A percentile compares a stretch with the other conserved stretches of the same genome.
Evolutionary conservation across 306 rosid species (phyloP).

Genomic region (barrel medic (Medicago truncatula)): MtrunA17r5.0-ANR NC_053049.1:40905001-40905500

Average conservation of each 20-base stretch:
- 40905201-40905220: conserved; percentile 85
- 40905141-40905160: conserved; percentile 53
- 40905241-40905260: conserved; percentile 78
- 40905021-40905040: conserved; percentile 81
- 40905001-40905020: conserved; percentile 88
- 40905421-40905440: conserved; percentile 90
- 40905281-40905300: conserved; percentile 70
- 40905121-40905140: conserved; percentile 44
- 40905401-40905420: conserved; percentile 95
- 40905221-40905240: conserved; percentile 91
- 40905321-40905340: background rate
- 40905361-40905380: conserved; percentile 54
- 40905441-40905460: conserved; percentile 73
- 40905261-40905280: conserved; percentile 98
- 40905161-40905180: conserved; percentile 86
- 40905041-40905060: conserved; percentile 93
- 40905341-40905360: background rate
- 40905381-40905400: conserved; percentile 90
- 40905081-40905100: conserved; percentile 66
- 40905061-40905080: conserved; percentile 96
- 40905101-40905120: conserved; percentile 65
- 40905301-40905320: background rate
- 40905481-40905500: conserved; percentile 76
- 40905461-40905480: conserved; percentile 84
- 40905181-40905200: conserved; percentile 95